Base-by-base conservation (phyloP, 768 basidiomycete genomes). In the Collybiopsis luxurians region DNA sequence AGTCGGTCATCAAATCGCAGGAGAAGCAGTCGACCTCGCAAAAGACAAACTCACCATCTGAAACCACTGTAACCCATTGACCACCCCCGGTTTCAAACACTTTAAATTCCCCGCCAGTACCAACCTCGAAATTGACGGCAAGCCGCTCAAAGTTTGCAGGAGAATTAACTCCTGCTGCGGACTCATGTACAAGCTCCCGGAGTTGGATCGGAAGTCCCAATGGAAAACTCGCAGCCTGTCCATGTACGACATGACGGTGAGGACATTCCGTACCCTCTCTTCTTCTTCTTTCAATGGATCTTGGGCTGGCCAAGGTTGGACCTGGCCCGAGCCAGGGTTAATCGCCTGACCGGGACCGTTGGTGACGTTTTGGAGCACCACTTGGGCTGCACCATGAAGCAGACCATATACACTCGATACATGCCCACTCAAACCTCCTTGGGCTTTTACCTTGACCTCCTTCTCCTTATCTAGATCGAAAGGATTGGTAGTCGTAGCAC, bases 181-280 rank as follows among this genome's bases (percentile, higher is more conserved):
- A 47, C 72, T 66, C 24, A 69, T 63, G 12, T 72, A 43, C 11
- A 43, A 21, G 10, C 72, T 17, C 73, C 72, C 31, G 59, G 40
- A 39, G 59, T 60, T 24, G 61, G 64, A 42, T 9, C 39, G 10
- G 19, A 56, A 50, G 26, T 50, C 56, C 80, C 80, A 82, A 12
- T 70, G 74, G 59, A 82, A 80, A 9, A 69, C 68, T 27, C 67
- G 66, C 28, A 82, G 67, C 13, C 67, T 64, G 12, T 63, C 62
- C 79, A 80, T 80, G 58, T 79, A 67, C 21, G 67, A 57, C 9
- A 82, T 63, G 3, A 78, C 78, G 42, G 58, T 64, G 57, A 72
- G 75, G 19, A 81, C 67, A 59, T 79, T 72, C 49, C 63, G 60
- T 44, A 77, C 63, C 57, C 72, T 66, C 34, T 60, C 62, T 34